Evolutionary conservation across 257 asterid genomes (phyloP).

Genomic region (Solanum paucissectum): DNA sequence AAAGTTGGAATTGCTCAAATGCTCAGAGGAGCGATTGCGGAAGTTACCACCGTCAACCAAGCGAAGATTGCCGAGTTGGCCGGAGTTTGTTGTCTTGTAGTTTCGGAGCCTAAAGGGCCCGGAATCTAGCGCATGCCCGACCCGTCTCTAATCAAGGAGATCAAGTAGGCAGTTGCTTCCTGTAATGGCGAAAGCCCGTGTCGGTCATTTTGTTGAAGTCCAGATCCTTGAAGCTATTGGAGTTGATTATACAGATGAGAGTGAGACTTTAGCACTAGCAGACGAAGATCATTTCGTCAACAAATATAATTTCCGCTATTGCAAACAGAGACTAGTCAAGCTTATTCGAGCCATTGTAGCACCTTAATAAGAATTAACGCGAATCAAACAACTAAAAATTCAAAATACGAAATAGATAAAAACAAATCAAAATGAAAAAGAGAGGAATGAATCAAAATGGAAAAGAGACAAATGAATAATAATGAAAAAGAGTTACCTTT

Average conservation of each 20-base stretch:
- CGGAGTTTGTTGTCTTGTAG: slow-evolving; percentile 67
- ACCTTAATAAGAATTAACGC: too few species aligned
- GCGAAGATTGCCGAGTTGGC: slow-evolving; percentile 81
- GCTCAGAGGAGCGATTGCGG: slow-evolving; percentile 78
- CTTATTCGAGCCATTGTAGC: too few species aligned
- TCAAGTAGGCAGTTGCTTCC: slow-evolving; percentile 59
- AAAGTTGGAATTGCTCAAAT: slow-evolving; percentile 65
- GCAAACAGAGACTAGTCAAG: too few species aligned
- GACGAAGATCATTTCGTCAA: slow-evolving; percentile 64
- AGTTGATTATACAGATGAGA: slow-evolving; percentile 72
- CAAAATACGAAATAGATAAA: too few species aligned
- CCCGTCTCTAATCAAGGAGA: slow-evolving; percentile 58
- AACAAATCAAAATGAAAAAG: too few species aligned
- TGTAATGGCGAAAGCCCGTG: slow-evolving; percentile 54
- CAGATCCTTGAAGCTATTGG: slow-evolving; percentile 74
- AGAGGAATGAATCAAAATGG: too few species aligned
- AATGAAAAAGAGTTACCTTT: too few species aligned
- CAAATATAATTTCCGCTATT: slow-evolving; percentile 50
- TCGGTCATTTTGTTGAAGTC: slow-evolving; percentile 86
- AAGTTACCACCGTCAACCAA: slow-evolving; percentile 49
- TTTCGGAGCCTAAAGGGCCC: slow-evolving; percentile 30
- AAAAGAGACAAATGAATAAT: too few species aligned
- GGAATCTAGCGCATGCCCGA: slow-evolving; percentile 83
- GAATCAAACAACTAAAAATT: too few species aligned
- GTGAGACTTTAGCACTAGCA: slow-evolving; percentile 50